A percentile compares a stretch with the other conserved stretches of the same genome.
phyloP scores from a whole-genome alignment of 257 asterid genomes.

The Linderniella brevidens region DNA sequence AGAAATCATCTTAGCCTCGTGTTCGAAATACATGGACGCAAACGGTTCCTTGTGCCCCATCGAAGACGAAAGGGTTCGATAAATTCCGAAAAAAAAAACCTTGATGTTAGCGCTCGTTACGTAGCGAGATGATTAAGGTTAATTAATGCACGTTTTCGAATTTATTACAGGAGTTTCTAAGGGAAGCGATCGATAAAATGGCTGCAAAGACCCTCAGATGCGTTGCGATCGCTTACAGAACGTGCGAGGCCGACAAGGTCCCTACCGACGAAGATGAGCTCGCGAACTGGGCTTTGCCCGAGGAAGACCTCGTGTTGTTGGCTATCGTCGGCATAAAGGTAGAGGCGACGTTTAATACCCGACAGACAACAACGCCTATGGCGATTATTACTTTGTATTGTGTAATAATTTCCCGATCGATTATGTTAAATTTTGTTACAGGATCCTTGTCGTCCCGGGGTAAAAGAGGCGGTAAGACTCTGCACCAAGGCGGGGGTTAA shows the following conservation, averaged over 20 bases:
- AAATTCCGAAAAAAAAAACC: too few relatives aligned
- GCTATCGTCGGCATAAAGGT: conserved; percentile 52
- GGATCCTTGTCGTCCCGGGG: conserved; percentile 48
- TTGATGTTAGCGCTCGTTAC: too few relatives aligned
- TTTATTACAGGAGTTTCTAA: background rate
- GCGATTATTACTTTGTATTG: background rate
- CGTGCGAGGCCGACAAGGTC: conserved; percentile 8
- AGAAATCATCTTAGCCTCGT: conserved; percentile 46
- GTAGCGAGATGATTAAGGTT: conserved; percentile 11
- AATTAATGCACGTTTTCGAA: conserved; percentile 15
- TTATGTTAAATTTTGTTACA: background rate
- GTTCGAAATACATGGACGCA: conserved; percentile 13
- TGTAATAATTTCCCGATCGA: background rate
- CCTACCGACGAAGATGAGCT: conserved; percentile 9
- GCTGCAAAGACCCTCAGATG: conserved; percentile 59
- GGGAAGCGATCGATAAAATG: conserved; percentile 38
- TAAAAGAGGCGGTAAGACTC: conserved; percentile 41
- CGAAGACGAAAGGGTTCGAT: conserved; percentile 37
- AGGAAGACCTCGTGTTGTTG: conserved; percentile 13
- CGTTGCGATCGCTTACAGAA: conserved; percentile 52
- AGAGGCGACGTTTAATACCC: background rate
- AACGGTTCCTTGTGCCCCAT: conserved; percentile 17
- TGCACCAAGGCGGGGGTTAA: conserved; percentile 50
- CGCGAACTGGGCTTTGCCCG: conserved; percentile 18
- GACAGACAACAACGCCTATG: background rate